These are phyloP conservation scores for Zygosaccharomyces gambellarensis DNA, from an alignment of 805 yeast genomes.

Conservation along the genomic window DNA sequence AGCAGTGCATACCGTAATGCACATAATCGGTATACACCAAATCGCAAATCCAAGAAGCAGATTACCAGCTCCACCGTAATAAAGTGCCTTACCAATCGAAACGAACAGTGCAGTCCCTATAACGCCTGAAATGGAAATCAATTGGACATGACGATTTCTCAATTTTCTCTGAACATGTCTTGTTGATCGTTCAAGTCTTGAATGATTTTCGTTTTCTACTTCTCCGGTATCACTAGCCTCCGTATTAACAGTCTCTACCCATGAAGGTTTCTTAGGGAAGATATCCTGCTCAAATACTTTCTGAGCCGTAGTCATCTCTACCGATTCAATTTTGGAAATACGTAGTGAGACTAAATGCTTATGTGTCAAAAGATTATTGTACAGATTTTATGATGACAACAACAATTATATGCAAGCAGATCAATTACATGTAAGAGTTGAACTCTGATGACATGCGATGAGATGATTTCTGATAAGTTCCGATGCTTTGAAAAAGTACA, in stretches of 20 bases:
- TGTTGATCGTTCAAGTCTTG: background rate
- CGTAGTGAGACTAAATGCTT: no score
- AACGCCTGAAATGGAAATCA: slow-evolving; percentile 76
- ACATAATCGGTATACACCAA: slow-evolving; percentile 67
- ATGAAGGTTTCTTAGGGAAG: background rate
- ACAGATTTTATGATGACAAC: background rate
- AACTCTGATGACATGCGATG: background rate
- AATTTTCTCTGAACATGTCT: slow-evolving; percentile 39
- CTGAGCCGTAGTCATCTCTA: background rate
- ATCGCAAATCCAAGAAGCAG: slow-evolving; percentile 58
- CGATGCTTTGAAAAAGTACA: no score
- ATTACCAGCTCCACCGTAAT: slow-evolving; percentile 65
- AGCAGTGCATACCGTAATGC: slow-evolving; percentile 66
- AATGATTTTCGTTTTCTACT: slow-evolving; percentile 11
- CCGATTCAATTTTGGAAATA: background rate
- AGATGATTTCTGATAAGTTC: background rate
- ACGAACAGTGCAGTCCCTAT: slow-evolving; percentile 79
- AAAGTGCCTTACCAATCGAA: slow-evolving; percentile 59
- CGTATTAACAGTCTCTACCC: background rate
- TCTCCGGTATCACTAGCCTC: slow-evolving; percentile 1
- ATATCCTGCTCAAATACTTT: background rate
- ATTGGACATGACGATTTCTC: slow-evolving; percentile 66
- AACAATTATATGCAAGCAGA: background rate
- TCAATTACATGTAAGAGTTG: background rate
- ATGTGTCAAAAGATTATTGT: no score